phyloP scores from a whole-genome alignment of 2,329 filamentous ascomycete genomes.

The Fragosphaeria purpurea region DNA sequence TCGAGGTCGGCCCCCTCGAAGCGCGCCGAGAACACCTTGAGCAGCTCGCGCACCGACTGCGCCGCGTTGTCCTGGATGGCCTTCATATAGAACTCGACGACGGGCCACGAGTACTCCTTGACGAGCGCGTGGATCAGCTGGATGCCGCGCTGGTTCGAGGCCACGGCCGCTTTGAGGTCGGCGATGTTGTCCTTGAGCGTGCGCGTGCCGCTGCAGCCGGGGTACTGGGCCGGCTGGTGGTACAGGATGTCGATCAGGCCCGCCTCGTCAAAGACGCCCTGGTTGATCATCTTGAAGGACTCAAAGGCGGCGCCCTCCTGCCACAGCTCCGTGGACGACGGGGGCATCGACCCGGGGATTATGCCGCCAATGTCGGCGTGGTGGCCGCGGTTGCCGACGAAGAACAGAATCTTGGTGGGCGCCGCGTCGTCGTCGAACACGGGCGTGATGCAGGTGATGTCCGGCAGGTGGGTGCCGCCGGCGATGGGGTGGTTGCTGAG shows the following conservation, averaged over 20 bases:
- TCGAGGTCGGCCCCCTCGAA: conserved; percentile 14
- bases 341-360: conserved; percentile 65
- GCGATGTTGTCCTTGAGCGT: conserved; percentile 67
- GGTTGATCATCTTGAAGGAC: conserved; percentile 52
- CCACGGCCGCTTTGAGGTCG: conserved; percentile 65
- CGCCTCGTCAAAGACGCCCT: conserved; percentile 60
- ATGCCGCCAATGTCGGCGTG: conserved; percentile 63
- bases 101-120: conserved; percentile 48
- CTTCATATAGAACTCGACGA: conserved; percentile 50
- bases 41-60: conserved; percentile 56
- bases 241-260: conserved; percentile 56
- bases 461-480: conserved; percentile 53
- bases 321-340: conserved; percentile 50
- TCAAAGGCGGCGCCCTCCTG: conserved; percentile 51
- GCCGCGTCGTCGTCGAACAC: conserved; percentile 45
- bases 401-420: conserved; percentile 48
- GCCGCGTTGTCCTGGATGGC: conserved; percentile 70
- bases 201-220: conserved; percentile 59
- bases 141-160: conserved; percentile 66
- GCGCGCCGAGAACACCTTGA: conserved; percentile 58
- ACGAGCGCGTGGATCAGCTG: conserved; percentile 60
- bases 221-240: conserved; percentile 55
- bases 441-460: conserved; percentile 63
- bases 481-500: conserved; percentile 70
- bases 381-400: conserved; percentile 60